A percentile compares a stretch with the other conserved stretches of the same genome.
These are phyloP conservation scores for Astrothelium subdiscretum DNA, from an alignment of 495 filamentous ascomycete species.

Conservation along the genomic window DNA sequence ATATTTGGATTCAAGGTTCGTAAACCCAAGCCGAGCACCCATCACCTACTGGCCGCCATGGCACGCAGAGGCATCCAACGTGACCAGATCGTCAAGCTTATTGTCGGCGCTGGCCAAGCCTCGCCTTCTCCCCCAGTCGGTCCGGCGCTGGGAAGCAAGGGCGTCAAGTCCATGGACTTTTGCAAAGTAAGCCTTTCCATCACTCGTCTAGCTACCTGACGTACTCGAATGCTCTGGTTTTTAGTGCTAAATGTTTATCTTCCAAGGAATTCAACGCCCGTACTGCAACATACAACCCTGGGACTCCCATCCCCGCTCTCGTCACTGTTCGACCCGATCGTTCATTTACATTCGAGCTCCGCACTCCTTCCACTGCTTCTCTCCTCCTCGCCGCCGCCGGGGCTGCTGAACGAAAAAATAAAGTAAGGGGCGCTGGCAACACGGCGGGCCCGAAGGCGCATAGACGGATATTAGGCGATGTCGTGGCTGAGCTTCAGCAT, in stretches of 20 bases:
- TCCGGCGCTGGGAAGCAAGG: constrained; percentile 92
- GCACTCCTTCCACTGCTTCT: constrained; percentile 83
- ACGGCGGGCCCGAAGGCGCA: constrained; percentile 27
- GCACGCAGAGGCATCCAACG: constrained; percentile 58
- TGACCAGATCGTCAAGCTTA: constrained; percentile 92
- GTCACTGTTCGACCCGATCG: constrained; percentile 90
- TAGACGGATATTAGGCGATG: constrained; percentile 5
- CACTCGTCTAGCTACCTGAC: not conserved
- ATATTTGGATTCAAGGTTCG: too few species aligned
- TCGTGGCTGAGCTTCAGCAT: not conserved
- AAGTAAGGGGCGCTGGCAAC: constrained; percentile 59
- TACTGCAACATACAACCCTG: constrained; percentile 70
- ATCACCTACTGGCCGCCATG: too few species aligned
- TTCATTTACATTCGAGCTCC: constrained; percentile 83
- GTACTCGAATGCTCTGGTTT: too few species aligned
- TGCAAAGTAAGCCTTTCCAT: constrained; percentile 63
- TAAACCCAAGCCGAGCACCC: too few species aligned
- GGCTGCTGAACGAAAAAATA: constrained; percentile 61
- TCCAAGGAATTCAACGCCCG: constrained; percentile 92
- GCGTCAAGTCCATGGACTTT: constrained; percentile 99
- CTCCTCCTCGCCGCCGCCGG: constrained; percentile 77
- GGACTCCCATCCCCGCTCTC: constrained; percentile 78
- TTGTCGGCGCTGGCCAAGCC: constrained; percentile 95
- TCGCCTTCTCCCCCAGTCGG: constrained; percentile 94
- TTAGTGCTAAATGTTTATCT: too few species aligned